Conservation (phyloP, 2,329 filamentous ascomycete genomes). For the Nothophaeocryptopus gaeumannii region DNA sequence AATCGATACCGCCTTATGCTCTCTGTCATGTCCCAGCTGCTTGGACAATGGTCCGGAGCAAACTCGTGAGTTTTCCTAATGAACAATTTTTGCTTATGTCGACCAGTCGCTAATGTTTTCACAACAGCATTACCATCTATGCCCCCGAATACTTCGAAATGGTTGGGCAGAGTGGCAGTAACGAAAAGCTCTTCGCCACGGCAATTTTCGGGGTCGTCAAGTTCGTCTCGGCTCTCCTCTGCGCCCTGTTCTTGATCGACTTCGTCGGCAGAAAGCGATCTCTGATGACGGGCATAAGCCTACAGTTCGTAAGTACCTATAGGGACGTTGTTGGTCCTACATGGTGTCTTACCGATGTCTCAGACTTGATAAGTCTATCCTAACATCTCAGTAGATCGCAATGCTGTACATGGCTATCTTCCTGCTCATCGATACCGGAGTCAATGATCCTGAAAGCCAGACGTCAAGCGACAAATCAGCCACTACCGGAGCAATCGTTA, state of each 20-base stretch:
- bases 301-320: constrained; percentile 11
- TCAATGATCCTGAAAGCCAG: constrained; percentile 50
- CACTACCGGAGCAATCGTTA: constrained; percentile 61
- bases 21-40: constrained; percentile 64
- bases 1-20: constrained; percentile 74
- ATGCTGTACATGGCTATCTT: constrained; percentile 57
- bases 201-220: constrained; percentile 76
- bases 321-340: too few species aligned
- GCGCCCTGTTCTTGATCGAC: constrained; percentile 76
- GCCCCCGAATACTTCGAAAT: constrained; percentile 70
- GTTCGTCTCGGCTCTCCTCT: constrained; percentile 63
- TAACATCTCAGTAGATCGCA: constrained; percentile 31
- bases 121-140: constrained; percentile 65
- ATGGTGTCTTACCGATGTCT: too few species aligned
- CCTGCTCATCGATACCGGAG: constrained; percentile 58
- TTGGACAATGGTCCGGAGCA: constrained; percentile 61
- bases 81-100: background rate
- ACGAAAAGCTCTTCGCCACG: constrained; percentile 69
- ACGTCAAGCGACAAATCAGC: constrained; percentile 52
- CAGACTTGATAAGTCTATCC: too few species aligned
- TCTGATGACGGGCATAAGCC: constrained; percentile 42
- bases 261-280: constrained; percentile 69
- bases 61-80: background rate
- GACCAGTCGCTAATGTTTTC: too few species aligned
- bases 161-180: constrained; percentile 65